Evolutionary conservation across 2,329 filamentous ascomycete species (phyloP), one percentile per base, ranked within the genome.

Genomic region (Penicillium sp.): DNA sequence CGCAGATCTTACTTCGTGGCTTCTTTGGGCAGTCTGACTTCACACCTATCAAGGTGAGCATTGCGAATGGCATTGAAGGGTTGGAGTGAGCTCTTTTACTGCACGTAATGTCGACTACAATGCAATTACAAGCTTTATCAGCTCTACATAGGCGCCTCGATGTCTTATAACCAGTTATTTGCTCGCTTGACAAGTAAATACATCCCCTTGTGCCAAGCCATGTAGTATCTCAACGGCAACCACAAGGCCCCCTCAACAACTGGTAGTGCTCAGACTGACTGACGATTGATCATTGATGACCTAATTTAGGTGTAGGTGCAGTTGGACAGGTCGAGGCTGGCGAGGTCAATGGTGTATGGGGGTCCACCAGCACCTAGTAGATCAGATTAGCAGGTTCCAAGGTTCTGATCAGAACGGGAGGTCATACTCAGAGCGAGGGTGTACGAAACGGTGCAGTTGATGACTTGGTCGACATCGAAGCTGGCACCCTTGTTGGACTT

Each of bases 1-100:
- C 66, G 11, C 66, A 67, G 54, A 47, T 64, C 19, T 42, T 75
- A 27, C 46, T 75, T 39, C 62, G 57, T n/a, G 53, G 55, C 8
- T 58, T 63, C 19, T 64, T 60, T 48, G 58, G 51, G n/a, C 50
- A 50, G 25, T 13, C 55, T 29, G 52, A 54, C 10, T 64, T 56
- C 26, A 55, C 54, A 27, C n/a, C 37, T 31, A 16, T 59, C 13
- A 49, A 55, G 45, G 51, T 57, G 11, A 57, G 61, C 19, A n/a
- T 54, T 25, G 33, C 27, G n/a, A 44, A 44, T 8, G 53, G 53
- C 3, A 54, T 54, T 26, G 51, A 48, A 43, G 51, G 25, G 23
- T n/a, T 26, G 44, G 23, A 25, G 29, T 46, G 44, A 26, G 13
- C 4, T 19, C 7, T 9, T 9, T 3, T 11, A 19, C 21, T 26